phyloP scores from a whole-genome alignment of 2,329 filamentous ascomycete species.

The Apiospora rasikravindrae region DNA sequence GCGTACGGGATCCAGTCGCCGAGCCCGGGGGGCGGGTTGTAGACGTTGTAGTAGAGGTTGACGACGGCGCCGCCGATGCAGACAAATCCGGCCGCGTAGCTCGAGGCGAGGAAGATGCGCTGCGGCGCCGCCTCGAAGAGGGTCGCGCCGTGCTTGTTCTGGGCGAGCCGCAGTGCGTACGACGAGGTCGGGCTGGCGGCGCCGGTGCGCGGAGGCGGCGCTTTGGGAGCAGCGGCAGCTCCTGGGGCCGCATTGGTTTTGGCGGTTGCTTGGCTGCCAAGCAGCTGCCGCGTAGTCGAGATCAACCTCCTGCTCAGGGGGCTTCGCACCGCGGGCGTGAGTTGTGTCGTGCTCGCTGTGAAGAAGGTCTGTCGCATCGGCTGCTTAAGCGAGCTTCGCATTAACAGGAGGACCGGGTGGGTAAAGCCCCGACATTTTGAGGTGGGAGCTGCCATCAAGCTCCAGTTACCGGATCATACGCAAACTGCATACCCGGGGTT shows the following conservation, averaged over 20 bases:
- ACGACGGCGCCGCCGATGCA: slow-evolving; percentile 57
- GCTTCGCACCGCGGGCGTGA: neutral
- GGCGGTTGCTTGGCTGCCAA: neutral
- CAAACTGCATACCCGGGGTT: slow-evolving; percentile 3
- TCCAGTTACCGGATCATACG: neutral
- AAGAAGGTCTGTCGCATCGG: slow-evolving; percentile 19
- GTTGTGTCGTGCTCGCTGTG: neutral
- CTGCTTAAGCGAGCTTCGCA: slow-evolving; percentile 32
- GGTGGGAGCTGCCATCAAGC: slow-evolving; percentile 5
- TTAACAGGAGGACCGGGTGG: slow-evolving; percentile 34
- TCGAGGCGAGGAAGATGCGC: slow-evolving; percentile 64
- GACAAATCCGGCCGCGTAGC: slow-evolving; percentile 60
- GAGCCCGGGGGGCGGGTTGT: slow-evolving; percentile 56
- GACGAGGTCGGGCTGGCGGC: slow-evolving; percentile 40
- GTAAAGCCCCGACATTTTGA: slow-evolving; percentile 35
- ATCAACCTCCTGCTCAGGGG: slow-evolving; percentile 7
- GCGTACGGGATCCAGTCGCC: slow-evolving; percentile 61
- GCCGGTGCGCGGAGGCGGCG: neutral
- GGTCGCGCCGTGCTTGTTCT: slow-evolving; percentile 59
- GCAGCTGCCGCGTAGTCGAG: slow-evolving; percentile 15
- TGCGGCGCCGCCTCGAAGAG: slow-evolving; percentile 71
- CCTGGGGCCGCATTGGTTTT: neutral
- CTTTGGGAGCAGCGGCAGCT: neutral
- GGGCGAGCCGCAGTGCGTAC: slow-evolving; percentile 59
- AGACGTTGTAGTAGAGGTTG: slow-evolving; percentile 56